phyloP scores from a whole-genome alignment of 2,329 filamentous ascomycete genomes.

The Aspergillus terreus region DNA sequence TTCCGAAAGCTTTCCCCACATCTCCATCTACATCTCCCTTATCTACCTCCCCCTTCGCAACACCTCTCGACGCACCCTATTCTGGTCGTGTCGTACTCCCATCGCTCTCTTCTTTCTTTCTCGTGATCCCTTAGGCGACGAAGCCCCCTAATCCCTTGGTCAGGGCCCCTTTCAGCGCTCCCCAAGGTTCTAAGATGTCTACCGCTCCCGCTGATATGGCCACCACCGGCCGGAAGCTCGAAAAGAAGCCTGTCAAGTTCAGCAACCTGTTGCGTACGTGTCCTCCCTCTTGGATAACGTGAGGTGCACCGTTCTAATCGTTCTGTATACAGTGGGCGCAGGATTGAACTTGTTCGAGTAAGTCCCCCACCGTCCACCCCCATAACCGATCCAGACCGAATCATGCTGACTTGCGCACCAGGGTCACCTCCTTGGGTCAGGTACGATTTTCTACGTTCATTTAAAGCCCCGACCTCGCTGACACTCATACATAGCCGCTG shows the following conservation, averaged over 20 bases:
- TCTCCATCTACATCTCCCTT: not conserved
- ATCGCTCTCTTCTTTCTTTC: constrained; percentile 6
- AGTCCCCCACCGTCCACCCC: constrained; percentile 26
- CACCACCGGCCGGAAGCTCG: constrained; percentile 57
- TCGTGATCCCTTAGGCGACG: constrained; percentile 57
- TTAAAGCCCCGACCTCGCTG: not conserved
- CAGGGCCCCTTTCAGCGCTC: constrained; percentile 72
- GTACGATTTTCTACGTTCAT: constrained; percentile 30
- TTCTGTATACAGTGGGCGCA: constrained; percentile 62
- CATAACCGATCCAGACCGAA: not conserved
- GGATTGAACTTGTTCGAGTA: constrained; percentile 94
- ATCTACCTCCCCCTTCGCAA: not conserved
- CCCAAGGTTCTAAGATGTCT: constrained; percentile 56
- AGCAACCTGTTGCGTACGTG: constrained; percentile 81
- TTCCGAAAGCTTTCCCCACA: not conserved
- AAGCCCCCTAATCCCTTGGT: constrained; percentile 94
- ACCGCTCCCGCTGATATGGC: constrained; percentile 46
- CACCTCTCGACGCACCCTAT: not conserved
- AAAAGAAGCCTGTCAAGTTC: constrained; percentile 99
- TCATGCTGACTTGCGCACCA: constrained; percentile 25
- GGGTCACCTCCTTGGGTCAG: constrained; percentile 67
- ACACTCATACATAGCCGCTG: constrained; percentile 61
- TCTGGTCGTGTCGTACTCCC: constrained; percentile 5
- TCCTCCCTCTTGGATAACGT: not conserved
- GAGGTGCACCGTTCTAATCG: constrained; percentile 12